Conservation (phyloP, 2,329 filamentous ascomycete species). For the Lecanosticta acicola region DNA sequence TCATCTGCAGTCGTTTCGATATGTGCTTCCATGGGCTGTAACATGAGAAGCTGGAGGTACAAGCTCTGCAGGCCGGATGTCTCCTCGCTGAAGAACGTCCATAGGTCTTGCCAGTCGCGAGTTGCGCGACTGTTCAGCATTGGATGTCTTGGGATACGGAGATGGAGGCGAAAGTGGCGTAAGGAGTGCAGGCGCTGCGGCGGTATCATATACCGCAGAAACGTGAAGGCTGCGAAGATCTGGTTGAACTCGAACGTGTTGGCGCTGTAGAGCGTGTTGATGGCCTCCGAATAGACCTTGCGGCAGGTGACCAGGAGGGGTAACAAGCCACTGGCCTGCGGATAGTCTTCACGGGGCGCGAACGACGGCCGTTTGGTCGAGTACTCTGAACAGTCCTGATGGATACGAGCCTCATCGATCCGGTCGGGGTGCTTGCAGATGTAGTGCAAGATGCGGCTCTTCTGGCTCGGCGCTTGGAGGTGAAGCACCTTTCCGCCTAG, state of each 20-base stretch:
- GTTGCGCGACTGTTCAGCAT: conserved; percentile 25
- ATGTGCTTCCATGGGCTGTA: conserved; percentile 26
- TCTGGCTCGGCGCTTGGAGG: conserved; percentile 22
- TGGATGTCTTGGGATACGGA: conserved; percentile 31
- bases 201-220: conserved; percentile 29
- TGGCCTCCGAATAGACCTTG: conserved; percentile 29
- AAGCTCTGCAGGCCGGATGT: conserved; percentile 28
- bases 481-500: conserved; percentile 28
- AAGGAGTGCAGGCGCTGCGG: conserved; percentile 24
- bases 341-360: conserved; percentile 16
- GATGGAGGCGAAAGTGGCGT: conserved; percentile 27
- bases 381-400: conserved; percentile 25
- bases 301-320: conserved; percentile 30
- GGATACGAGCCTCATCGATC: conserved; percentile 20
- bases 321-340: conserved; percentile 22
- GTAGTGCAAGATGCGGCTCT: conserved; percentile 25
- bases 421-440: conserved; percentile 23
- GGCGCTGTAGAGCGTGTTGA: conserved; percentile 27
- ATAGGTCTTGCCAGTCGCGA: conserved; percentile 30
- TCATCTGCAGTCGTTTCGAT: conserved; percentile 24
- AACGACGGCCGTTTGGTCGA: conserved; percentile 15
- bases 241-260: conserved; percentile 33
- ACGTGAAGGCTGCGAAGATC: conserved; percentile 29
- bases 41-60: conserved; percentile 26
- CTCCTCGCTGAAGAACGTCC: conserved; percentile 27